Percentiles rank a stretch among this genome's conserved stretches.
Evolutionary conservation across 371 early-diverging fungal genomes (phyloP).

Genomic region (Mucor piriformis): DNA sequence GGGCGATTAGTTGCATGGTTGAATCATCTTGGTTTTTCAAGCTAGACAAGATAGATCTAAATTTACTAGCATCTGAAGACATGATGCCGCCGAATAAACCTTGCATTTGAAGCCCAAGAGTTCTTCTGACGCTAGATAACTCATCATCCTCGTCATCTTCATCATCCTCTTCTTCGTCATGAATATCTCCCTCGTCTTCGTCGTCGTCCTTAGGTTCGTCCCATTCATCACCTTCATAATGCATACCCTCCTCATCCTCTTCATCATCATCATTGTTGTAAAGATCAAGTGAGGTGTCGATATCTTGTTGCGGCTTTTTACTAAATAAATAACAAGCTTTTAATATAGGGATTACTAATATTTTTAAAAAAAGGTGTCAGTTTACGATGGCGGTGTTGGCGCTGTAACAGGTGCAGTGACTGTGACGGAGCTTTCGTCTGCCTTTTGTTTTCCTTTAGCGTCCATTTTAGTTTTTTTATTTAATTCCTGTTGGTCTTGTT

Average conservation of each 20-base stretch:
- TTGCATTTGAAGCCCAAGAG: conserved; percentile 51
- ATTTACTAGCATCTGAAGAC: conserved; percentile 46
- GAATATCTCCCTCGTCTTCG: conserved; percentile 27
- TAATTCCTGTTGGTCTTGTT: conserved; percentile 1
- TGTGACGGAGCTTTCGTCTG: not conserved
- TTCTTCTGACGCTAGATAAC: conserved; percentile 38
- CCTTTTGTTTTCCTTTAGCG: conserved; percentile 22
- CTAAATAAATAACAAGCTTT: no score
- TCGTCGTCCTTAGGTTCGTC: conserved; percentile 19
- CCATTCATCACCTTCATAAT: conserved; percentile 14
- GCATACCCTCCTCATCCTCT: not conserved
- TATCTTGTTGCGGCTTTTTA: not conserved
- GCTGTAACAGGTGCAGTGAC: not conserved
- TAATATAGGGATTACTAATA: not conserved
- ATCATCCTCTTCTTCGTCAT: conserved; percentile 37
- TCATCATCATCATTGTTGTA: conserved; percentile 2
- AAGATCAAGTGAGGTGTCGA: not conserved
- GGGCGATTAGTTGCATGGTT: conserved; percentile 64
- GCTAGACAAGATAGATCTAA: conserved; percentile 54
- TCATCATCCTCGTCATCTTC: conserved; percentile 47
- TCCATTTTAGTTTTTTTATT: conserved; percentile 16
- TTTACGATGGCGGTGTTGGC: not conserved
- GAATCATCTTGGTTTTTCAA: conserved; percentile 59
- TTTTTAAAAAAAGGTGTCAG: not conserved
- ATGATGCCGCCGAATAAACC: conserved; percentile 50